Evolutionary conservation across 768 basidiomycete genomes (phyloP), one percentile per base, ranked within the genome.

Genomic region (Mycena rebaudengoi): DNA sequence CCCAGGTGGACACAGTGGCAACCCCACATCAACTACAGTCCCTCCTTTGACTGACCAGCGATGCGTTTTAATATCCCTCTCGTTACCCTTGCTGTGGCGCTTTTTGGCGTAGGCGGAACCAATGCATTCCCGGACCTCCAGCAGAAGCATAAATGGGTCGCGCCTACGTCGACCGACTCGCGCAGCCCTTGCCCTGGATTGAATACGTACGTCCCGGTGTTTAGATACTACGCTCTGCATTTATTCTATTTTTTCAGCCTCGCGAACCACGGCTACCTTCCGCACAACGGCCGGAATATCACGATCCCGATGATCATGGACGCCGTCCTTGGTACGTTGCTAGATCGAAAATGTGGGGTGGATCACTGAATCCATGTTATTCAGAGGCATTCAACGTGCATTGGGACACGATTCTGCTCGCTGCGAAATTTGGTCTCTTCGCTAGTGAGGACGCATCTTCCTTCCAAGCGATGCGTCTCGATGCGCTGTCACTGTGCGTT

Each of bases 401-500:
- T 14, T 35, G 20, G 20, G 32, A n/a, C 32, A 8, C 33, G 2
- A 35, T 33, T 16, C 32, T 50, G 20, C 20, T 35, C 6, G 49
- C 49, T 2, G 49, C 49, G 2, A 50, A 50, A 6, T 50, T 50
- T 23, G 49, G 32, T 3, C 32, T 50, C 18, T 23, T 50, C 8
- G 21, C 29, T 14, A 23, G 32, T 2, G 21, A 23, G 3, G 49
- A 35, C 29, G 6, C 16, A 2, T 21, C 14, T 32, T 32, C 25
- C 48, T 33, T 49, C 30, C 2, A 3, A 5, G 14, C n/a, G 8
- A 32, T 49, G 29, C 7, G 26, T 6, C 56, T 67, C 21, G 28
- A 44, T 13, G 56, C 60, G 21, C 43, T 68, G 16, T 49, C 39
- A 29, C 32, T 65, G 67, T 68, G 23, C 16, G 55, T 56, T 44